These are phyloP conservation scores for Penicillium ucsense DNA, from an alignment of 495 filamentous ascomycete genomes.

Conservation along the genomic window DNA sequence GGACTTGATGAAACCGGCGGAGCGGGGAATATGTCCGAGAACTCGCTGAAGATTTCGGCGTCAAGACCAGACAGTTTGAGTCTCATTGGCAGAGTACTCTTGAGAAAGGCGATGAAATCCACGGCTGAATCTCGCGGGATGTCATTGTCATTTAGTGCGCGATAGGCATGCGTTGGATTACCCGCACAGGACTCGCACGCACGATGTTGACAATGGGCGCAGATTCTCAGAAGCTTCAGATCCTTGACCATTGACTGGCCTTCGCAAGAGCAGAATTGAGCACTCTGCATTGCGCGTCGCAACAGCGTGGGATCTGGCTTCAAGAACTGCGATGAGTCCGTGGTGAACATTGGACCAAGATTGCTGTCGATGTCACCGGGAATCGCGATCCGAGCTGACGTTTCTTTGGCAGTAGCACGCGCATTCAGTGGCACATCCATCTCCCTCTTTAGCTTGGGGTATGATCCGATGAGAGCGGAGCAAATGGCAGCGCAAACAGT, in stretches of 20 bases:
- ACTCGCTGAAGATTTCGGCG: constrained; percentile 12
- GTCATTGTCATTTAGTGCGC: constrained; percentile 1
- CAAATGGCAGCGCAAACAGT: constrained; percentile 58
- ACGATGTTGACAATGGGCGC: constrained; percentile 45
- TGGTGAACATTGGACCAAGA: constrained; percentile 2
- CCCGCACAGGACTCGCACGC: constrained; percentile 46
- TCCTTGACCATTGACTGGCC: constrained; percentile 28
- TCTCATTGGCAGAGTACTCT: constrained; percentile 37
- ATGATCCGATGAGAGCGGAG: constrained; percentile 37
- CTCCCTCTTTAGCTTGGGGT: constrained; percentile 22
- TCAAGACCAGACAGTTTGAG: constrained; percentile 30
- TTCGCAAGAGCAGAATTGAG: constrained; percentile 50
- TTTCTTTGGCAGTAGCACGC: not conserved
- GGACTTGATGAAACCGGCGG: too few relatives aligned
- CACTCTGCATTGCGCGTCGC: constrained; percentile 22
- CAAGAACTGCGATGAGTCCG: not conserved
- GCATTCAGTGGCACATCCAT: not conserved
- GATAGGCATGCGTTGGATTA: constrained; percentile 46
- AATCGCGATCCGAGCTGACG: not conserved
- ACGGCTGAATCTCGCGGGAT: constrained; percentile 30
- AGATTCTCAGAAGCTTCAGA: constrained; percentile 29
- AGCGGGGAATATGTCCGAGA: constrained; percentile 1
- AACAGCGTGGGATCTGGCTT: constrained; percentile 6
- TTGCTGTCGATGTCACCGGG: constrained; percentile 3
- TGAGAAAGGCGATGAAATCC: constrained; percentile 39